phyloP scores from a whole-genome alignment of 2,329 filamentous ascomycete genomes.

The Verticillium dahliae region DNA sequence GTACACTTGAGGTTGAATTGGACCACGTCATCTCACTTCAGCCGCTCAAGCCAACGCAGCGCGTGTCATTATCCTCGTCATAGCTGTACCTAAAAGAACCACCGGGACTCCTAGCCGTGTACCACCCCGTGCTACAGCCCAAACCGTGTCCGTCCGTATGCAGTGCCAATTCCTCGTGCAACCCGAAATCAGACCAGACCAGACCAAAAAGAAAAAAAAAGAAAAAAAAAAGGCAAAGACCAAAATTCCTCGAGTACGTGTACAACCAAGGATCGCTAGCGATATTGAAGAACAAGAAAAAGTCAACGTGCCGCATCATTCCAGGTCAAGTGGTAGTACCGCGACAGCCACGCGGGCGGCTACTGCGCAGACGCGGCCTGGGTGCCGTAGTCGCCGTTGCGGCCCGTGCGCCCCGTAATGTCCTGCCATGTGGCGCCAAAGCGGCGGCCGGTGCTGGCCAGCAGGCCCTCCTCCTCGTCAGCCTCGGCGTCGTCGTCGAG shows the following conservation, averaged over 20 bases:
- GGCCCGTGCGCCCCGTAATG: constrained; percentile 52
- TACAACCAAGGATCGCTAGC: not conserved
- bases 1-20: too few species aligned
- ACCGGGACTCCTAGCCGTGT: not conserved
- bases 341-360: not conserved
- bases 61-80: not conserved
- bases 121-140: not conserved
- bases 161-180: not conserved
- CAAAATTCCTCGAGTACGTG: not conserved
- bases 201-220: not conserved
- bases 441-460: constrained; percentile 74
- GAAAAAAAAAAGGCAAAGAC: not conserved
- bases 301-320: not conserved
- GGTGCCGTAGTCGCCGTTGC: constrained; percentile 11
- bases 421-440: constrained; percentile 88
- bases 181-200: not conserved
- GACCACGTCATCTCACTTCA: not conserved
- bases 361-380: not conserved
- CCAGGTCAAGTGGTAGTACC: not conserved
- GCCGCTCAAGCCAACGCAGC: constrained; percentile 3
- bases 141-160: not conserved
- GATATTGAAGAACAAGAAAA: not conserved
- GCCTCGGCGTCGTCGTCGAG: constrained; percentile 85
- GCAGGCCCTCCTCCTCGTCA: constrained; percentile 86
- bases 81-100: not conserved